Base-by-base conservation (phyloP, 441 rosid species). In the Corymbia citriodora region DNA sequence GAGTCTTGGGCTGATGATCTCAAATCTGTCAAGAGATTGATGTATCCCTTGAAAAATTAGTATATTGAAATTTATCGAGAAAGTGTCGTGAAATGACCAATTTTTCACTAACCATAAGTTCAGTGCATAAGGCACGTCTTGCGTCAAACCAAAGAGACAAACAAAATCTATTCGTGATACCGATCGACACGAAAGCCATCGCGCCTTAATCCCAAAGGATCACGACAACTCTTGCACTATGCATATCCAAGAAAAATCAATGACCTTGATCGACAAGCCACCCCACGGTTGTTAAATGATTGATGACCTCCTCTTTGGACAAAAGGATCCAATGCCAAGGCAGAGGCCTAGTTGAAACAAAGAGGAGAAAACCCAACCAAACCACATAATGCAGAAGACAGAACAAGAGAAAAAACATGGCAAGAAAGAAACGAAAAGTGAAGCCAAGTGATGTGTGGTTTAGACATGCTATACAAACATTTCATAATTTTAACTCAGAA, bases 21-120 rank as follows among this genome's bases (percentile, higher is more conserved):
- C 10, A 27, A 79, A 79, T 79, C 52, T 45, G 0, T 2, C 15
- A 3, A 12, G 3, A 40, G 1, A 79, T 23, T 6, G 9, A 1
- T 5, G 0, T 79, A 3, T 79, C 3, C 9, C 0, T 79, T 23
- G 2, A 79, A 79, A 12, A 3, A 79, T 45, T 45, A 0, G 0
- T 6, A 21, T 4, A 23, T 7, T 5, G 1, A 7, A 79, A 45
- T n/a, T 79, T 45, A 10, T 13, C 0, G 5, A 7, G 1, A 79
- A 23, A 18, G 1, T 8, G n/a, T 0, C 0, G 9, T 45, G 6
- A 23, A 79, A 79, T 3, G 13, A 12, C 3, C n/a, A 7, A 23
- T 21, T 45, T n/a, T 8, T 79, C 85, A 1, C 7, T 3, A 79
- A 5, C 6, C 49, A 36, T 40, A 10, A 72, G 48, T 36, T 14